phyloP scores from a whole-genome alignment of 345 rosid species.

The Aquilaria malaccensis region DNA sequence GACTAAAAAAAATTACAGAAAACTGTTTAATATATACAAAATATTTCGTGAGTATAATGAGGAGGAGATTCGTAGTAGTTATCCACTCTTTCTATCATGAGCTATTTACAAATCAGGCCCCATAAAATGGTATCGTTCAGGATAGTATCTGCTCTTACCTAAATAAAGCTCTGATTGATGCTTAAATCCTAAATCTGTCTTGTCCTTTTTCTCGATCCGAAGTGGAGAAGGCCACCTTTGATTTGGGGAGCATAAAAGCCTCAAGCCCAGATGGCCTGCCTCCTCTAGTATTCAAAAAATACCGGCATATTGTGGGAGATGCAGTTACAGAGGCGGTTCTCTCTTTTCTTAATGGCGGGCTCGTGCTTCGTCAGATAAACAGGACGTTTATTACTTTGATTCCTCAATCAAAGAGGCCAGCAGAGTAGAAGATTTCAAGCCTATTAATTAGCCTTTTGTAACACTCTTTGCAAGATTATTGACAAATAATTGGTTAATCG shows the following conservation, averaged over 20 bases:
- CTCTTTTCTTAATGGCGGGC: background rate
- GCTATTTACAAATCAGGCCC: too few species aligned
- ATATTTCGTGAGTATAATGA: too few species aligned
- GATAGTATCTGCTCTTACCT: too few species aligned
- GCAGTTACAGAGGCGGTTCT: background rate
- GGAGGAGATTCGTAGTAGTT: too few species aligned
- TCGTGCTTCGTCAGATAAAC: background rate
- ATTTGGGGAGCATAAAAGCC: background rate
- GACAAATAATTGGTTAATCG: too few species aligned
- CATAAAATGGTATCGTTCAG: too few species aligned
- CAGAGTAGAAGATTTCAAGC: background rate
- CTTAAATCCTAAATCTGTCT: too few species aligned
- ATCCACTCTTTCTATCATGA: too few species aligned
- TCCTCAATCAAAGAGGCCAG: background rate
- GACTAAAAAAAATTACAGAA: too few species aligned
- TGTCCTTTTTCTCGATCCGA: background rate
- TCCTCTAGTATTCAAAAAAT: background rate
- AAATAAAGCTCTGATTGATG: too few species aligned
- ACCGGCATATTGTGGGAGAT: background rate
- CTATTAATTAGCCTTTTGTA: background rate
- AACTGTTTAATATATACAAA: too few species aligned
- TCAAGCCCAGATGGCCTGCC: background rate
- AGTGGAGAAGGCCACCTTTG: background rate
- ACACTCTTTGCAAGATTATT: too few species aligned
- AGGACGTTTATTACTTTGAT: background rate